Evolutionary conservation across 2,329 filamentous ascomycete genomes (phyloP), one percentile per base, ranked within the genome.

Genomic region (Cordyceps cicadae): DNA sequence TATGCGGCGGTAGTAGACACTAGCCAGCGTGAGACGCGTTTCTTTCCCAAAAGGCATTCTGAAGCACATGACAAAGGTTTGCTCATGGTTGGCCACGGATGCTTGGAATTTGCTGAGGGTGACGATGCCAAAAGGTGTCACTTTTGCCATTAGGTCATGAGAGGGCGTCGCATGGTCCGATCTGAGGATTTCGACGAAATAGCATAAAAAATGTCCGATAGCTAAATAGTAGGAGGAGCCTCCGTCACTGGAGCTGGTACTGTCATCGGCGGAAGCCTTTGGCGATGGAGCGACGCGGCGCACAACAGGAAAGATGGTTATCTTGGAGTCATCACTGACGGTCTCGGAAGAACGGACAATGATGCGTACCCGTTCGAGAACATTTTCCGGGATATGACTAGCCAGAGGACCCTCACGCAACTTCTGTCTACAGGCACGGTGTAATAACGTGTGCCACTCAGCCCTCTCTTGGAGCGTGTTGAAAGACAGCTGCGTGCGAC

Each of bases 1-100:
- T 51, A 84, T 81, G 45, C 76, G 78, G 34, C 80, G 76, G 66
- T 82, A 81, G 66, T 81, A 77, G 29, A 79, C 74, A 65, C 81
- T 84, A 12, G 81, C 79, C 21, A 84, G 74, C 59, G 83, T 79
- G 3, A 81, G 68, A 54, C 77, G 76, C 19, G 69, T 73, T 46
- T 79, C 76, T 21, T 72, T 70, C 2, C 76, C 75, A 52, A 80
- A 71, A 3, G 77, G 77, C 49, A 75, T 64, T 26, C 81, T 78
- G 66, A 84, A 84, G 32, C 75, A 74, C 65, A 85, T 75, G 41
- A 79, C 75, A 65, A 85, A 84, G 17, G 81, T 74, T 68, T 85
- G 81, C 64, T 84, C 81, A 62, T 81, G 77, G 3, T 76, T 74
- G 2, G 72, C 71, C 65, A 80, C 79, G 37, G 80, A 80, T 1